These are phyloP conservation scores for Zizania palustris DNA, from an alignment of 202 grass and related monocot genomes.

Conservation along the genomic window DNA sequence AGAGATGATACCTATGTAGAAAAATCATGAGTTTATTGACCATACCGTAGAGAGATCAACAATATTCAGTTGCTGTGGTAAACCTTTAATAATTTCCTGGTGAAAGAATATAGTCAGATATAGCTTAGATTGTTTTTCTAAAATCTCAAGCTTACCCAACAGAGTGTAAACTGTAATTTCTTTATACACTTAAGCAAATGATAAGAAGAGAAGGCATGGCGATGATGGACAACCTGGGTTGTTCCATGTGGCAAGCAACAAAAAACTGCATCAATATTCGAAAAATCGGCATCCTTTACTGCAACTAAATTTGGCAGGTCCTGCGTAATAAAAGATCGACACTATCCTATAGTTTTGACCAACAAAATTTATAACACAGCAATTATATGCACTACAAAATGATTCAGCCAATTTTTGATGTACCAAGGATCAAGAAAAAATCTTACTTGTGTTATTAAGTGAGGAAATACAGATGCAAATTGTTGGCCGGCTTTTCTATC, in stretches of 20 bases:
- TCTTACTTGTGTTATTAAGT: constrained; percentile 78
- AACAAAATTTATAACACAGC: neutral
- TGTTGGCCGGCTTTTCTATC: constrained; percentile 94
- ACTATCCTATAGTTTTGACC: neutral
- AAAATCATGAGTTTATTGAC: constrained; percentile 17
- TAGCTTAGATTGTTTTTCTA: neutral
- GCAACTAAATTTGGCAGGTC: constrained; percentile 85
- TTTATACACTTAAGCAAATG: constrained; percentile 21
- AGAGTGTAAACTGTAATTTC: constrained; percentile 3
- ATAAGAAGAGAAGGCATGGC: constrained; percentile 9
- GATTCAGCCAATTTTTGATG: constrained; percentile 14
- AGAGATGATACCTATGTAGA: neutral
- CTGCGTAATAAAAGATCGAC: constrained; percentile 52
- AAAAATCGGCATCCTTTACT: constrained; percentile 91
- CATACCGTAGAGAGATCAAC: constrained; percentile 97
- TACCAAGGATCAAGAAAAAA: neutral
- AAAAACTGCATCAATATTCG: constrained; percentile 92
- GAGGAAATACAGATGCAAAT: constrained; percentile 90
- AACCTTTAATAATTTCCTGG: constrained; percentile 90
- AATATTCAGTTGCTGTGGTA: constrained; percentile 79
- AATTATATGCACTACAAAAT: constrained; percentile 13
- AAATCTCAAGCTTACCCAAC: neutral
- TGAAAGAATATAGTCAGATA: constrained; percentile 36
- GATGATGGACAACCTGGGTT: constrained; percentile 72
- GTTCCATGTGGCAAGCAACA: constrained; percentile 99